phyloP scores from a whole-genome alignment of 164 flowering plant species.

The Kalanchoe fedtschenkoi region DNA sequence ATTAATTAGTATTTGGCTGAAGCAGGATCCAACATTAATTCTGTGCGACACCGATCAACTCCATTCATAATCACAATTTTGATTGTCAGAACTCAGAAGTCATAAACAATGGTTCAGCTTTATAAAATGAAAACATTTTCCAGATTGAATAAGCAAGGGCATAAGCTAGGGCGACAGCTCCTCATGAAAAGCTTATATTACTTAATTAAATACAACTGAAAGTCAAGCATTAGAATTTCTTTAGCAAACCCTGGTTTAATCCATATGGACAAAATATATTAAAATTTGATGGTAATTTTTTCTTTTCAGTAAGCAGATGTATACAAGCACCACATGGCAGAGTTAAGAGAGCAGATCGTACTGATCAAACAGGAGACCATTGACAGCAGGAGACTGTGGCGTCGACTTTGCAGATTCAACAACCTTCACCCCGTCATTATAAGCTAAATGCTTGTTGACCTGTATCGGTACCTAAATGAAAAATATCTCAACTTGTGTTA shows the following conservation, averaged over 20 bases:
- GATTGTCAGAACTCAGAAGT: too few relatives aligned
- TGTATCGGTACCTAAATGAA: constrained; percentile 82
- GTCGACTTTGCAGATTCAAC: constrained; percentile 57
- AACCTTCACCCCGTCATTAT: constrained; percentile 88
- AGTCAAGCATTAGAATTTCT: neutral
- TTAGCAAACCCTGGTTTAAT: neutral
- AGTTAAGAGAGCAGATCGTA: constrained; percentile 12
- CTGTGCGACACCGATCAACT: neutral
- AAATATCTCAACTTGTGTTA: neutral
- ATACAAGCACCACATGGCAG: neutral
- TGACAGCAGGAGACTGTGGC: constrained; percentile 41
- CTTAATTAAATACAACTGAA: neutral
- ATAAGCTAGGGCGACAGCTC: neutral
- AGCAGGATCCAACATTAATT: neutral
- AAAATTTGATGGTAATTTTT: neutral
- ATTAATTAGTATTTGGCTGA: neutral
- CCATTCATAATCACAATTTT: neutral
- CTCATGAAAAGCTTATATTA: neutral
- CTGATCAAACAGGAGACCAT: constrained; percentile 81
- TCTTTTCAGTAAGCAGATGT: neutral
- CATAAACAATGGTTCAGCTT: neutral
- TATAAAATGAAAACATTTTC: neutral
- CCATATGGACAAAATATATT: neutral
- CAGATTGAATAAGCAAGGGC: neutral
- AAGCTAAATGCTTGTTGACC: constrained; percentile 82